phyloP scores from a whole-genome alignment of 305 asterid genomes.

The Fraxinus floribunda region DNA sequence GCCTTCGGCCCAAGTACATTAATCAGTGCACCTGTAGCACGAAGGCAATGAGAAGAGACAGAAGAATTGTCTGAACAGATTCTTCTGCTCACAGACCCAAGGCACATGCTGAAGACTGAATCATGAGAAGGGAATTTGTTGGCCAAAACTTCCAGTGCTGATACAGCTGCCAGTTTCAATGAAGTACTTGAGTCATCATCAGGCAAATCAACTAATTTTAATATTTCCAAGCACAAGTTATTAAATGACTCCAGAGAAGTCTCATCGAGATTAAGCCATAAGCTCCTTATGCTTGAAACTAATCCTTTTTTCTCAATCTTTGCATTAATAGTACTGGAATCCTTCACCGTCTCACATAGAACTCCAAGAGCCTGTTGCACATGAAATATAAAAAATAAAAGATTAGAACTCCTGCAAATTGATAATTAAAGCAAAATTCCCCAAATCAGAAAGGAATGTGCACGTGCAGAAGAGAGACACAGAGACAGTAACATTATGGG shows the following conservation, averaged over 20 bases:
- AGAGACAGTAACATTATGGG: background rate
- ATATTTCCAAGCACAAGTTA: slow-evolving; percentile 54
- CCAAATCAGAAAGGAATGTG: background rate
- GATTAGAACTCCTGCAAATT: slow-evolving; percentile 12
- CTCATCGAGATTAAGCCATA: slow-evolving; percentile 64
- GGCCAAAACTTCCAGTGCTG: slow-evolving; percentile 70
- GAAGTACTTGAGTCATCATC: slow-evolving; percentile 46
- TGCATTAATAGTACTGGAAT: slow-evolving; percentile 31
- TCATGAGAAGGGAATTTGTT: slow-evolving; percentile 58
- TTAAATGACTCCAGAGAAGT: slow-evolving; percentile 46
- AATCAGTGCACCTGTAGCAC: slow-evolving; percentile 70
- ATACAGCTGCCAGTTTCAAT: slow-evolving; percentile 65
- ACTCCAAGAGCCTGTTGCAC: slow-evolving; percentile 78
- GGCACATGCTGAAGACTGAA: slow-evolving; percentile 59
- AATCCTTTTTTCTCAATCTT: slow-evolving; percentile 47
- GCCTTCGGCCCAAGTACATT: slow-evolving; percentile 82
- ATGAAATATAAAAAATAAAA: slow-evolving; percentile 7
- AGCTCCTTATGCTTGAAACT: slow-evolving; percentile 43
- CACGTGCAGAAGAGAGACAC: background rate
- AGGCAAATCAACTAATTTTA: slow-evolving; percentile 52
- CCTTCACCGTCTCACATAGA: slow-evolving; percentile 69
- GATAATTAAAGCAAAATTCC: slow-evolving; percentile 4
- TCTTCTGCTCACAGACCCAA: slow-evolving; percentile 59
- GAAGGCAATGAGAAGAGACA: slow-evolving; percentile 70
- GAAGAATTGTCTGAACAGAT: slow-evolving; percentile 56